phyloP scores from a whole-genome alignment of 1,139 yeast genomes.

The Candida freyschussii region DNA sequence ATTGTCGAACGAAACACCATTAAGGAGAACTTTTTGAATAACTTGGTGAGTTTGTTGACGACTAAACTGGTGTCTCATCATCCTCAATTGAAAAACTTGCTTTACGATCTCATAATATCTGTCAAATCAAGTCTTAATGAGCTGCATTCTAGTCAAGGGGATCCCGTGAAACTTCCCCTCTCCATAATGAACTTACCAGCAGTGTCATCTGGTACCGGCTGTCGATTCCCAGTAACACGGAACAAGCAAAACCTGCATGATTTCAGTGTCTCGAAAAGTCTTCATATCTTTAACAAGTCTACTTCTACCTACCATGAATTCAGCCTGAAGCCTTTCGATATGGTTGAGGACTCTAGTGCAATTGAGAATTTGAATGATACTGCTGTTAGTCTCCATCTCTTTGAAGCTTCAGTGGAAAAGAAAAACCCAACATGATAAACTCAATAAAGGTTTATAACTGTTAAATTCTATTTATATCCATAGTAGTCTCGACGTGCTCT shows the following conservation, averaged over 20 bases:
- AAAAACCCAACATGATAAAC: slow-evolving; percentile 50
- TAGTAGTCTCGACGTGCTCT: slow-evolving; percentile 47
- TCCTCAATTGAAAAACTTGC: slow-evolving; percentile 42
- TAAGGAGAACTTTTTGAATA: slow-evolving; percentile 31
- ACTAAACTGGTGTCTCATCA: slow-evolving; percentile 36
- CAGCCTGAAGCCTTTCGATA: slow-evolving; percentile 48
- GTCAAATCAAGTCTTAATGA: slow-evolving; percentile 37
- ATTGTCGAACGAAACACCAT: slow-evolving; percentile 26
- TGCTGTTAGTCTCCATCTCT: slow-evolving; percentile 64
- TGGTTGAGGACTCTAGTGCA: slow-evolving; percentile 63
- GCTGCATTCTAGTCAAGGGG: slow-evolving; percentile 17
- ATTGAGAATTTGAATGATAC: slow-evolving; percentile 54
- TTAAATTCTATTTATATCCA: slow-evolving; percentile 48
- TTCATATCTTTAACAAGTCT: slow-evolving; percentile 32
- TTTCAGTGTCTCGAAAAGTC: slow-evolving; percentile 23
- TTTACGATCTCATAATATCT: slow-evolving; percentile 59
- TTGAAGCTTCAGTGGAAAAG: slow-evolving; percentile 67
- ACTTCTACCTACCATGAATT: slow-evolving; percentile 32
- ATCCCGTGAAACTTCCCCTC: slow-evolving; percentile 20
- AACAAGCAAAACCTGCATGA: slow-evolving; percentile 20
- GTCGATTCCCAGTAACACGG: not conserved
- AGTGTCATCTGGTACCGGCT: slow-evolving; percentile 13
- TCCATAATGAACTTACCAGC: slow-evolving; percentile 22
- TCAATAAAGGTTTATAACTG: slow-evolving; percentile 19
- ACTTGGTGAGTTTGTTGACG: slow-evolving; percentile 43